Conservation (phyloP, 768 basidiomycete genomes). For the Tylopilus vinaceipallidus region DNA sequence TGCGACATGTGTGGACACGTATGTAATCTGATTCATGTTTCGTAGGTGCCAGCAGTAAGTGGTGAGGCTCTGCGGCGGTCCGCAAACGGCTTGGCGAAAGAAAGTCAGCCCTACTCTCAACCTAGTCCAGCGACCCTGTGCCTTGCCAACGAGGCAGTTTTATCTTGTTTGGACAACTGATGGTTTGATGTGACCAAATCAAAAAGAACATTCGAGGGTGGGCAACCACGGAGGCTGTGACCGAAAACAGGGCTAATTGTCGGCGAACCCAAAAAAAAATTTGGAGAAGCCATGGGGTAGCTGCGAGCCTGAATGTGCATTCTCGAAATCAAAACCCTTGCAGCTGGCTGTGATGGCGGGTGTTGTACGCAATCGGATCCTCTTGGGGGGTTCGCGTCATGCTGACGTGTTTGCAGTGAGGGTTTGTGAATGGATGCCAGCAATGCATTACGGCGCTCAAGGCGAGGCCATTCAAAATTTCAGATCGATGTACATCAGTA, state of each 20-base stretch:
- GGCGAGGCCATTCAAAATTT: not conserved
- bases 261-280: constrained; percentile 8
- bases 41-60: constrained; percentile 23
- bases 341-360: constrained; percentile 13
- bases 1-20: constrained; percentile 18
- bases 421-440: constrained; percentile 28
- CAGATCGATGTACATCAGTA: constrained; percentile 11
- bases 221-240: constrained; percentile 14
- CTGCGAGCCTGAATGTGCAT: constrained; percentile 25
- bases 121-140: constrained; percentile 6
- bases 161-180: constrained; percentile 10
- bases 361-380: constrained; percentile 30
- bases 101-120: constrained; percentile 11
- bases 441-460: constrained; percentile 29
- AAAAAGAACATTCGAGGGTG: constrained; percentile 10
- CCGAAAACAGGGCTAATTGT: constrained; percentile 13
- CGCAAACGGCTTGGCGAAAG: constrained; percentile 13
- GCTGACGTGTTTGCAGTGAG: constrained; percentile 30
- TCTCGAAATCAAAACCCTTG: constrained; percentile 28
- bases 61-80: constrained; percentile 21
- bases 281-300: constrained; percentile 5
- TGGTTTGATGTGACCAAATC: constrained; percentile 16
- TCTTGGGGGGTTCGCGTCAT: constrained; percentile 18
- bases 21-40: constrained; percentile 22
- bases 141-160: constrained; percentile 15